Percentiles rank a stretch among this genome's conserved stretches.
phyloP scores from a whole-genome alignment of 805 yeast genomes.

The Teunomyces aglyptinius region DNA sequence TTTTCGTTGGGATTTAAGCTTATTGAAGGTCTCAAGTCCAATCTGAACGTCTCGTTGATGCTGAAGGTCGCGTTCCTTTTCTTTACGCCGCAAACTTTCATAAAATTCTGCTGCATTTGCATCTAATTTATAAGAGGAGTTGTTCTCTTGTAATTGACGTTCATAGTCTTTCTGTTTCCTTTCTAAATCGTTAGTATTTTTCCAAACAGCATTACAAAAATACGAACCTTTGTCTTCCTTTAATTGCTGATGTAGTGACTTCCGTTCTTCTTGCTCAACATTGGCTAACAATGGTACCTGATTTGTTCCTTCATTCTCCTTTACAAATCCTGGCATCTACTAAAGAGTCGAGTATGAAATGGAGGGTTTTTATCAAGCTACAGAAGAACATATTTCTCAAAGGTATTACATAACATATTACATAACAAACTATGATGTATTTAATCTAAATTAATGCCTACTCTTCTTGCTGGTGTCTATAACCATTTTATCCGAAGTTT shows the following conservation, averaged over 20 bases:
- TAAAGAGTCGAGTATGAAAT: background rate
- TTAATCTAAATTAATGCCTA: too few species aligned
- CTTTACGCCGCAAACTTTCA: slow-evolving; percentile 20
- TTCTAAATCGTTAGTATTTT: slow-evolving; percentile 22
- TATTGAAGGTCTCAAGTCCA: slow-evolving; percentile 15
- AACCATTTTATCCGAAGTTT: too few species aligned
- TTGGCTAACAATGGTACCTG: slow-evolving; percentile 5
- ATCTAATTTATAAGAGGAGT: slow-evolving; percentile 42
- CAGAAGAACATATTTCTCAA: too few species aligned
- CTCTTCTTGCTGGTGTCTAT: too few species aligned
- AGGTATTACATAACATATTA: too few species aligned
- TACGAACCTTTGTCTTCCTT: slow-evolving; percentile 38
- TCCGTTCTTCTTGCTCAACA: slow-evolving; percentile 26
- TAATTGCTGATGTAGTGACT: slow-evolving; percentile 42
- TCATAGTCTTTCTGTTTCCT: slow-evolving; percentile 32
- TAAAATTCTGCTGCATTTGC: slow-evolving; percentile 37
- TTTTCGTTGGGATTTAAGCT: slow-evolving; percentile 1
- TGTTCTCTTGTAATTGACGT: slow-evolving; percentile 25
- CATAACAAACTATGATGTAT: too few species aligned
- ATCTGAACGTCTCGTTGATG: slow-evolving; percentile 19
- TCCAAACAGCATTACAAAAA: too few species aligned
- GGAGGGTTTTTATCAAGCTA: background rate
- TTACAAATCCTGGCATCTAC: slow-evolving; percentile 11
- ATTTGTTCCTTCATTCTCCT: slow-evolving; percentile 6
- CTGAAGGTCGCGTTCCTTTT: slow-evolving; percentile 16